A percentile compares a stretch with the other conserved stretches of the same genome.
Evolutionary conservation across 768 basidiomycete genomes (phyloP).

Genomic region (Podaxis rugospora): DNA sequence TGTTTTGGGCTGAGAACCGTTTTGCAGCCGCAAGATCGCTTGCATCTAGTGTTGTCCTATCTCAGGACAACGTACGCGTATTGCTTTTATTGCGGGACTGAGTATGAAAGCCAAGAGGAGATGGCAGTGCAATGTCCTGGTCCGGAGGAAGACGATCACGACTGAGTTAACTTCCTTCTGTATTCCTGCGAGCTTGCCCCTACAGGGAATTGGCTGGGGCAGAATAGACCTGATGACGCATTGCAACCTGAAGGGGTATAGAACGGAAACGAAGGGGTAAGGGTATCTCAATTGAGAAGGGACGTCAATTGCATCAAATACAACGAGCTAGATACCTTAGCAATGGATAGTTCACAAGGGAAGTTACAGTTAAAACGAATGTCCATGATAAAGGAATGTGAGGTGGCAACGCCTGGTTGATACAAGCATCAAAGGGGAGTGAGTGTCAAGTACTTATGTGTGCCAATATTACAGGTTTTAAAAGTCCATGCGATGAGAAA

Average conservation of each 20-base stretch:
- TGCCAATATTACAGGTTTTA: conserved; percentile 10
- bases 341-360: conserved; percentile 3
- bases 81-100: conserved; percentile 87
- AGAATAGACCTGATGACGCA: background rate
- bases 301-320: background rate
- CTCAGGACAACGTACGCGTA: conserved; percentile 69
- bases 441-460: background rate
- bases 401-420: background rate
- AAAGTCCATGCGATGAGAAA: conserved; percentile 1
- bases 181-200: background rate
- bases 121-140: conserved; percentile 71
- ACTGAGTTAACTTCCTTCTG: conserved; percentile 36
- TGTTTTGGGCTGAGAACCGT: background rate
- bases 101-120: conserved; percentile 59
- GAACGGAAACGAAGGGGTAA: background rate
- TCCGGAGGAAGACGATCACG: conserved; percentile 71
- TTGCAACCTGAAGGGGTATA: background rate
- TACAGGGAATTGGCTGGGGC: background rate
- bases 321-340: conserved; percentile 6
- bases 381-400: conserved; percentile 5
- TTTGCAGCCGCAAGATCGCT: conserved; percentile 63
- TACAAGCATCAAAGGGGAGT: background rate
- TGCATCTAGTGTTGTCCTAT: conserved; percentile 65
- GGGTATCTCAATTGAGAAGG: background rate
- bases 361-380: conserved; percentile 4